Conservation (phyloP, 805 yeast genomes). For the Yarrowia sp. region DNA sequence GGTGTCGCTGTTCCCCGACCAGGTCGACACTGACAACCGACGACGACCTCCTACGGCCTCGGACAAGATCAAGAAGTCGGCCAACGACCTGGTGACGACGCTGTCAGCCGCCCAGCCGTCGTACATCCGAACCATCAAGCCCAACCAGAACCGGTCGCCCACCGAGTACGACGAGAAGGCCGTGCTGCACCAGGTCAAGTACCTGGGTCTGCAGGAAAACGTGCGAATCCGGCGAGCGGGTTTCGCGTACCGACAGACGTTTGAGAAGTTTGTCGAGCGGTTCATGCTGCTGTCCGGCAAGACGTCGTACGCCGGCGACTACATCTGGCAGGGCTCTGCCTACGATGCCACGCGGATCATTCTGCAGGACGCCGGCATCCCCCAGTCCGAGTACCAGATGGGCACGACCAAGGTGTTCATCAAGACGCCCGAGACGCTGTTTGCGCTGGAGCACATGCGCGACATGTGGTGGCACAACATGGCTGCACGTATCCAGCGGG, state of each 20-base stretch:
- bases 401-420: constrained; percentile 92
- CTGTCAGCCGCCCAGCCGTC: constrained; percentile 90
- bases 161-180: constrained; percentile 83
- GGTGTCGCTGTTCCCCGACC: constrained; percentile 57
- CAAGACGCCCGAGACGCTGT: constrained; percentile 94
- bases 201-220: constrained; percentile 92
- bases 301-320: constrained; percentile 90
- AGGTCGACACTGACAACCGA: constrained; percentile 60
- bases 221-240: constrained; percentile 98
- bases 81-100: constrained; percentile 85
- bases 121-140: constrained; percentile 95
- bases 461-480: constrained; percentile 97
- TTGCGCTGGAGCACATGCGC: constrained; percentile 92
- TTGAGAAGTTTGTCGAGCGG: constrained; percentile 92
- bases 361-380: constrained; percentile 63
- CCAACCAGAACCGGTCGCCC: constrained; percentile 90
- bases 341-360: constrained; percentile 54
- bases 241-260: constrained; percentile 94
- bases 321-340: constrained; percentile 62
- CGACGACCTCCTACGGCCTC: constrained; percentile 95
- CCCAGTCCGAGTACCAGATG: constrained; percentile 77
- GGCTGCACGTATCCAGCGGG: constrained; percentile 97
- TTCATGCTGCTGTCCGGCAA: constrained; percentile 82
- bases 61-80: constrained; percentile 88
- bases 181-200: constrained; percentile 93